A percentile compares a stretch with the other conserved stretches of the same genome.
phyloP scores from a whole-genome alignment of 2,329 filamentous ascomycete genomes.

The Pseudofabraea citricarpa region DNA sequence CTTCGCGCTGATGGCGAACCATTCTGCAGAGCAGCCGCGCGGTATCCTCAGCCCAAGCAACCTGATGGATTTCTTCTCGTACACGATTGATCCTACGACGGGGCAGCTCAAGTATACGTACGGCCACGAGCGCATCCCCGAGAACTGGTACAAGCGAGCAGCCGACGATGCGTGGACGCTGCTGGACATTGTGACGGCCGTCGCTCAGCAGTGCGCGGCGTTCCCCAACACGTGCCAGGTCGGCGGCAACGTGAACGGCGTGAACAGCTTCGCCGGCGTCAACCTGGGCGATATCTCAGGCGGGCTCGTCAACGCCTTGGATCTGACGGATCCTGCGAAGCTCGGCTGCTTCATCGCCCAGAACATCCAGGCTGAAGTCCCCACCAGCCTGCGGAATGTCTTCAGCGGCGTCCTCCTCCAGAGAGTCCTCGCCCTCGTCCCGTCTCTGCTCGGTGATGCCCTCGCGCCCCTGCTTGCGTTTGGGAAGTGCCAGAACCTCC shows the following conservation, averaged over 20 bases:
- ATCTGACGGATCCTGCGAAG: slow-evolving; percentile 8
- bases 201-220: not conserved
- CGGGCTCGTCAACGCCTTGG: slow-evolving; percentile 8
- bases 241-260: slow-evolving; percentile 45
- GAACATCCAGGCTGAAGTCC: slow-evolving; percentile 11
- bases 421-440: slow-evolving; percentile 6
- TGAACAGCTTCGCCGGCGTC: slow-evolving; percentile 45
- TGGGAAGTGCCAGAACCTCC: slow-evolving; percentile 10
- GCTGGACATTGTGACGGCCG: not conserved
- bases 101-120: slow-evolving; percentile 1
- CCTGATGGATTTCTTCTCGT: slow-evolving; percentile 12
- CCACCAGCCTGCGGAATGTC: slow-evolving; percentile 9
- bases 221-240: slow-evolving; percentile 17
- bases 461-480: slow-evolving; percentile 4
- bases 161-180: not conserved
- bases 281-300: slow-evolving; percentile 27
- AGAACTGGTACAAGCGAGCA: not conserved
- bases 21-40: slow-evolving; percentile 14
- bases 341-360: slow-evolving; percentile 12
- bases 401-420: slow-evolving; percentile 4
- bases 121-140: not conserved
- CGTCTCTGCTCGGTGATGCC: slow-evolving; percentile 8
- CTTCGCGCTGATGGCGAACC: slow-evolving; percentile 24
- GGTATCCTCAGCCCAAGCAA: slow-evolving; percentile 8
- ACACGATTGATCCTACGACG: slow-evolving; percentile 4